phyloP scores from a whole-genome alignment of 2,329 filamentous ascomycete species.

The Aspergillus sp. region DNA sequence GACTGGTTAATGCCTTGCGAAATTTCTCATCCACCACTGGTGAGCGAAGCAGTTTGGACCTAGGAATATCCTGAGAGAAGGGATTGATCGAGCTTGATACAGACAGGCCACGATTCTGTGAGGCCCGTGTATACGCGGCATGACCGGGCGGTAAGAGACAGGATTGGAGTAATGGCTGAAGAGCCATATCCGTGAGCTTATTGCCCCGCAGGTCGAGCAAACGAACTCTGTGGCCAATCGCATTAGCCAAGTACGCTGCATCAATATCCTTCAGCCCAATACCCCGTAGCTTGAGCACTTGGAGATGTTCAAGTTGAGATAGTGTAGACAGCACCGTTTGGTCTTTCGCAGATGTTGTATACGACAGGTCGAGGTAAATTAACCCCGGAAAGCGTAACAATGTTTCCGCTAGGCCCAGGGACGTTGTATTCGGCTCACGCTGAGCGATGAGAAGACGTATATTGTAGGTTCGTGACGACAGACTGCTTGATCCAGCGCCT shows the following conservation, averaged over 20 bases:
- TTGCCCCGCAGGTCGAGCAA: constrained; percentile 60
- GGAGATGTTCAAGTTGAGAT: constrained; percentile 49
- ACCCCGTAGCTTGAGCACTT: constrained; percentile 57
- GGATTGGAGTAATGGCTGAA: constrained; percentile 52
- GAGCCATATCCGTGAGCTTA: constrained; percentile 55
- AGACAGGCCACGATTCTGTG: constrained; percentile 3
- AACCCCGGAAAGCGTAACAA: constrained; percentile 55
- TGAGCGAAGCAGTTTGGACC: constrained; percentile 26
- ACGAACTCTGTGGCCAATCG: constrained; percentile 54
- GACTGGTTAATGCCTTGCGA: constrained; percentile 48
- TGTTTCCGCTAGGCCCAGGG: constrained; percentile 52
- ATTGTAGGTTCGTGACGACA: constrained; percentile 38
- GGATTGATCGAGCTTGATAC: neutral
- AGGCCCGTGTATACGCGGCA: neutral
- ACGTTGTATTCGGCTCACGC: constrained; percentile 59
- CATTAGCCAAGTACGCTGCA: constrained; percentile 51
- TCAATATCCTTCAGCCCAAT: constrained; percentile 56
- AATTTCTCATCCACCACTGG: constrained; percentile 49
- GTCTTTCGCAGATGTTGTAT: constrained; percentile 51
- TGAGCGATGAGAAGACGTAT: constrained; percentile 59
- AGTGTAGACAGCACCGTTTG: constrained; percentile 50
- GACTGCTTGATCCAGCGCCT: constrained; percentile 16
- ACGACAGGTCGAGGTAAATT: constrained; percentile 60
- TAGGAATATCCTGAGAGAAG: neutral
- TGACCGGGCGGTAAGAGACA: constrained; percentile 44